Percentiles rank a stretch among this genome's conserved stretches.
Evolutionary conservation across 2,329 filamentous ascomycete species (phyloP).

Genomic region (Paraphaeosphaeria minitans): DNA sequence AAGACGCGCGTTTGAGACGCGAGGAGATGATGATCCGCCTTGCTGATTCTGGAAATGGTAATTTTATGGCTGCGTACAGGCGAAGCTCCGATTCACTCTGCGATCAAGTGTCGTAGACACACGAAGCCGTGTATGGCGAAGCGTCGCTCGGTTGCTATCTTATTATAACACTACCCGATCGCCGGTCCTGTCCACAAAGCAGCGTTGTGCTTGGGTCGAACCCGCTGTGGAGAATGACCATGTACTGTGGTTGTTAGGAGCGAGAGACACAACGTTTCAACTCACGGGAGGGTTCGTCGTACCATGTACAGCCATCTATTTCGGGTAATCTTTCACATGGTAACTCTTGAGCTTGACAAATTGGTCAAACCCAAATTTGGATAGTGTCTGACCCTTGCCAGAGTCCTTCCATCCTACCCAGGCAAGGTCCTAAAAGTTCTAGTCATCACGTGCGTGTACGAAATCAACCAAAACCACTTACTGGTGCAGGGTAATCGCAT

Average conservation of each 20-base stretch:
- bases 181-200: not conserved
- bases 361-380: slow-evolving; percentile 89
- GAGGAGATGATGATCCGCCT: slow-evolving; percentile 22
- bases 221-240: too few species aligned
- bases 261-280: slow-evolving; percentile 24
- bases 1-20: slow-evolving; percentile 28
- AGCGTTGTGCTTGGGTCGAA: not conserved
- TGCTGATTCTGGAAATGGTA: slow-evolving; percentile 16
- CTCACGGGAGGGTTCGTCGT: slow-evolving; percentile 15
- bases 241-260: slow-evolving; percentile 14
- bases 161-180: slow-evolving; percentile 7
- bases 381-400: slow-evolving; percentile 87
- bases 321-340: slow-evolving; percentile 81
- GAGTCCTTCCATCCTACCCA: slow-evolving; percentile 99
- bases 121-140: slow-evolving; percentile 3
- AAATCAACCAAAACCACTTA: slow-evolving; percentile 58
- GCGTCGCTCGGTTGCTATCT: not conserved
- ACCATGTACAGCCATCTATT: slow-evolving; percentile 45
- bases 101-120: slow-evolving; percentile 17
- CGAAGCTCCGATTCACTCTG: slow-evolving; percentile 30
- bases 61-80: slow-evolving; percentile 24
- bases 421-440: slow-evolving; percentile 73
- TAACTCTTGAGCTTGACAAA: slow-evolving; percentile 97
- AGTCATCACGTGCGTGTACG: slow-evolving; percentile 16
- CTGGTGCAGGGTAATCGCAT: slow-evolving; percentile 88